Base-by-base conservation (phyloP, 2,329 filamentous ascomycete genomes). In the Diaporthe caulivora region DNA sequence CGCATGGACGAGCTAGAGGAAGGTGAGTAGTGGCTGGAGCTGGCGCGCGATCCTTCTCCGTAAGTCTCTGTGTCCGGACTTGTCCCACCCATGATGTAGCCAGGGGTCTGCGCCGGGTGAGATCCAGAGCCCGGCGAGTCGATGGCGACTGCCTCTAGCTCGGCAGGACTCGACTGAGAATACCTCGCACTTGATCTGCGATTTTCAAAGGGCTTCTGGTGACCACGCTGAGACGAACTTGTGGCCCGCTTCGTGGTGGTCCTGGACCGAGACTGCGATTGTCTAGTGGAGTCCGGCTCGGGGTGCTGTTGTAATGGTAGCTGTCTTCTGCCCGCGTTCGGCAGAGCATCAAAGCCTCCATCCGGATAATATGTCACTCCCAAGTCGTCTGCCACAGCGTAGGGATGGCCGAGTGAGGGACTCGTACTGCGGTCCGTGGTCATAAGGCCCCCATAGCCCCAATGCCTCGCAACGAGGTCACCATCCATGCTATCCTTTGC, bases 101-200 rank as follows among this genome's bases (percentile, higher is more conserved):
- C 81, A 79, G 88, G 88, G 75, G 88, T 86, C 0, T 87, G 87
- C 75, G 88, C 87, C 2, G 85, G 84, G 75, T 87, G 87, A 75
- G 87, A 83, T 73, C 88, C 86, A 76, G 86, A 84, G 55, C 79
- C 79, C n/a, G 78, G 77, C 8, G 55, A 31, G 9, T 44, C 71
- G n/a, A 54, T 29, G 10, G 62, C 21, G 17, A 51, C 31, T 17
- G 53, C 37, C 58, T 84, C 84, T 13, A 84, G 75, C 13, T 81
- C 80, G 13, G 81, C 80, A 26, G 80, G 78, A 21, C 78, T 77
- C 47, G 82, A 83, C 44, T 79, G 79, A 3, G 81, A 78, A 67
- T 79, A 78, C 76, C 80, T 24, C 24, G 26, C n/a, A 3, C 29
- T 18, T 15, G 37, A 34, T 44, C 21, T 42, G 55, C 31, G 55